A percentile compares a stretch with the other conserved stretches of the same genome.
phyloP scores from a whole-genome alignment of 2,329 filamentous ascomycete genomes.

The Diplodia intermedia region DNA sequence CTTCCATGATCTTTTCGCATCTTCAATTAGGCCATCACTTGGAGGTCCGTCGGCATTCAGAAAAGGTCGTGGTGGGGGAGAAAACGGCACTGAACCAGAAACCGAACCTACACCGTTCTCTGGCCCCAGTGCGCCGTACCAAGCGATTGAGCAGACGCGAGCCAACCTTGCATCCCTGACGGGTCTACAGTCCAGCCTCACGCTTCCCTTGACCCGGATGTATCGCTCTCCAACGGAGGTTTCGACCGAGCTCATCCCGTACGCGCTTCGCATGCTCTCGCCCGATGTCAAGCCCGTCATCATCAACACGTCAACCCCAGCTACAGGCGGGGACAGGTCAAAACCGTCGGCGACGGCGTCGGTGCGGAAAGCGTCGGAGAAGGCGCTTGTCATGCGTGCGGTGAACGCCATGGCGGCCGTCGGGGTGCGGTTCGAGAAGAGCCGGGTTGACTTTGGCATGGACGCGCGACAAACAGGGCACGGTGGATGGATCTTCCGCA shows the following conservation, averaged over 20 bases:
- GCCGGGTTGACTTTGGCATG: constrained; percentile 73
- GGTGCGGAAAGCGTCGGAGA: constrained; percentile 86
- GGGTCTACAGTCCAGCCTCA: constrained; percentile 73
- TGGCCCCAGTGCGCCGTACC: constrained; percentile 80
- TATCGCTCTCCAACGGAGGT: constrained; percentile 83
- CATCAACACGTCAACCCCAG: constrained; percentile 72
- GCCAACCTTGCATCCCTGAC: constrained; percentile 77
- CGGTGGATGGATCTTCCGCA: constrained; percentile 83
- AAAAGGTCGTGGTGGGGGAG: constrained; percentile 6
- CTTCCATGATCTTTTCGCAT: constrained; percentile 90
- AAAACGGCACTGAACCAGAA: constrained; percentile 45
- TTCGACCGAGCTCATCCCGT: constrained; percentile 83
- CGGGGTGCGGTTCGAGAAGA: constrained; percentile 80
- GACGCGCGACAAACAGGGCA: constrained; percentile 53
- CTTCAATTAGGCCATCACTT: constrained; percentile 59
- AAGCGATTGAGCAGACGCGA: constrained; percentile 80
- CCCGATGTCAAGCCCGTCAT: constrained; percentile 92
- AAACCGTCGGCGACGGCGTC: constrained; percentile 69
- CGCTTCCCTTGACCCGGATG: constrained; percentile 72
- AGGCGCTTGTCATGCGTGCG: constrained; percentile 77
- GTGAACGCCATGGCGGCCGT: constrained; percentile 84
- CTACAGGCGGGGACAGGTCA: constrained; percentile 43
- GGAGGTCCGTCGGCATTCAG: constrained; percentile 45
- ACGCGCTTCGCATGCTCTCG: constrained; percentile 80
- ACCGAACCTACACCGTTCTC: constrained; percentile 69